Percentiles rank a stretch among this genome's conserved stretches.
phyloP scores from a whole-genome alignment of 2,329 filamentous ascomycete species.

The Colletotrichum noveboracense region DNA sequence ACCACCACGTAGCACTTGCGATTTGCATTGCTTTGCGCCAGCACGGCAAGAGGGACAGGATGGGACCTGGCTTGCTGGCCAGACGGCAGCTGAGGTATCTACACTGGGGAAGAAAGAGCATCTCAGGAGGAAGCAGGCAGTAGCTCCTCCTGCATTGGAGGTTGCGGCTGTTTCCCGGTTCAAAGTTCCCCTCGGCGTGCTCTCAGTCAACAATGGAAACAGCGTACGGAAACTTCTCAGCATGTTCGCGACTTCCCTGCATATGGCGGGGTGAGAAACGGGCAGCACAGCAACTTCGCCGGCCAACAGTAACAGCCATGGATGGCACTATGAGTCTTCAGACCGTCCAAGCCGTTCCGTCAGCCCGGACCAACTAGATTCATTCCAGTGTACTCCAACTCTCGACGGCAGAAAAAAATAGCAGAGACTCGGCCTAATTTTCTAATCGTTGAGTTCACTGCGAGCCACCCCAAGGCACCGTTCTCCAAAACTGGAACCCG shows the following conservation, averaged over 20 bases:
- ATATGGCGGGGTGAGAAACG: neutral
- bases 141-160: neutral
- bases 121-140: neutral
- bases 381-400: slow-evolving; percentile 14
- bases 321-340: neutral
- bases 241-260: neutral
- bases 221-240: neutral
- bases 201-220: neutral
- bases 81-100: neutral
- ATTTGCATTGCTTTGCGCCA: neutral
- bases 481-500: slow-evolving; percentile 13
- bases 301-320: neutral
- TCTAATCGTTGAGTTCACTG: slow-evolving; percentile 20
- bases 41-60: neutral
- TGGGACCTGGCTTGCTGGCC: neutral
- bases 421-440: slow-evolving; percentile 11
- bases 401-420: neutral
- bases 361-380: slow-evolving; percentile 15
- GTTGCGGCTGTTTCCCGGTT: neutral
- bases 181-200: neutral
- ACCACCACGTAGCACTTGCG: neutral
- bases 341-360: slow-evolving; percentile 1
- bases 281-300: neutral
- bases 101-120: neutral
- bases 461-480: neutral